Evolutionary conservation across 768 basidiomycete species (phyloP).

Genomic region (Dentipellis sp.): DNA sequence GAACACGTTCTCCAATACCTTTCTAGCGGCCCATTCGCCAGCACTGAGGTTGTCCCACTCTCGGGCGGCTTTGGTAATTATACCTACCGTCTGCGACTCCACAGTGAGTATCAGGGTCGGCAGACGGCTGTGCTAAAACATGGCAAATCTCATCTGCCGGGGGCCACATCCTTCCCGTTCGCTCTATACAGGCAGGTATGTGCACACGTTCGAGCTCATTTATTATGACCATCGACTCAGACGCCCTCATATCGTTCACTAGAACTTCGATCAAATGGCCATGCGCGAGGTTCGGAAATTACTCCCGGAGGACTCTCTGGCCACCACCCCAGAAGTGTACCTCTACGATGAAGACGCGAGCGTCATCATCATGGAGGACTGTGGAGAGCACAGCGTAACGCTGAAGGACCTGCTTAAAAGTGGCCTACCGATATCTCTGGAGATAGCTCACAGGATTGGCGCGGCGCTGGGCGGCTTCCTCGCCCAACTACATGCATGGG

Average conservation of each 20-base stretch:
- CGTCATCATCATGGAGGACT: slow-evolving; percentile 57
- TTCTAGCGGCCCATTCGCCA: slow-evolving; percentile 36
- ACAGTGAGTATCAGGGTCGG: slow-evolving; percentile 28
- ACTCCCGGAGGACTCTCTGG: slow-evolving; percentile 10
- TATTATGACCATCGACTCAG: too few relatives aligned
- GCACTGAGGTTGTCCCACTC: slow-evolving; percentile 29
- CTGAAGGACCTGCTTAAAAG: slow-evolving; percentile 32
- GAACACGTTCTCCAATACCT: slow-evolving; percentile 35
- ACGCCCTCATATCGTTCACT: too few relatives aligned
- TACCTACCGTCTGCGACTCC: slow-evolving; percentile 43
- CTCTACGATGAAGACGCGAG: slow-evolving; percentile 38
- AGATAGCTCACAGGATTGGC: slow-evolving; percentile 37
- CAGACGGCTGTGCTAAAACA: slow-evolving; percentile 52
- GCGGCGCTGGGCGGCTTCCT: slow-evolving; percentile 45
- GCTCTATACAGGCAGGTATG: slow-evolving; percentile 45
- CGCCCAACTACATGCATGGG: slow-evolving; percentile 40
- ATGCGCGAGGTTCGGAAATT: not conserved
- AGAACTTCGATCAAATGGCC: not conserved
- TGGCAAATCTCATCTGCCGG: slow-evolving; percentile 27
- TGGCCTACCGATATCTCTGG: slow-evolving; percentile 16
- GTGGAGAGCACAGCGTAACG: slow-evolving; percentile 29
- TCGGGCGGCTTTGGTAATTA: slow-evolving; percentile 49
- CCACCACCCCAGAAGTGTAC: slow-evolving; percentile 41
- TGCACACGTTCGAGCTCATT: too few relatives aligned
- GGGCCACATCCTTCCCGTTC: slow-evolving; percentile 20